Percentiles rank a stretch among this genome's conserved stretches.
Conservation (phyloP, 768 basidiomycete species). For the Amanita subjunquillea region DNA sequence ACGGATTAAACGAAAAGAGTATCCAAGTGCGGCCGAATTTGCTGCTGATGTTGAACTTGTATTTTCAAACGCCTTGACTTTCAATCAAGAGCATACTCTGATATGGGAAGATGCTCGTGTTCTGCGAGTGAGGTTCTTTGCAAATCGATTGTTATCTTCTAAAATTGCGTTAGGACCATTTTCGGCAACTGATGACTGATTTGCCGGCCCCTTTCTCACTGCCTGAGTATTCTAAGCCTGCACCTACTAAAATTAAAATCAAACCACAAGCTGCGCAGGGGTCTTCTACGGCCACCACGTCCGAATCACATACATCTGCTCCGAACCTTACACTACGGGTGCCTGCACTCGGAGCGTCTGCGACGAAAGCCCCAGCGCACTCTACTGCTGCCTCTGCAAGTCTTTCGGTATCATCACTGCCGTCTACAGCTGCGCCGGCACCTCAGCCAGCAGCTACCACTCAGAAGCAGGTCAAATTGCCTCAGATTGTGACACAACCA, state of each 20-base stretch:
- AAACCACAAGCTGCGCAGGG: constrained; percentile 37
- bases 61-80: constrained; percentile 80
- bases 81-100: constrained; percentile 77
- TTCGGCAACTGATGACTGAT: constrained; percentile 69
- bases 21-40: constrained; percentile 56
- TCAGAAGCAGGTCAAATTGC: constrained; percentile 16
- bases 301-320: constrained; percentile 12
- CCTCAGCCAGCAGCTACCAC: constrained; percentile 23
- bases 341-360: constrained; percentile 15
- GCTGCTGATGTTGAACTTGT: constrained; percentile 84
- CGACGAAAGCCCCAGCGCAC: constrained; percentile 14
- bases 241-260: constrained; percentile 60
- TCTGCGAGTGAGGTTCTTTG: constrained; percentile 41
- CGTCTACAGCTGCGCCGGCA: constrained; percentile 12
- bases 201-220: constrained; percentile 59
- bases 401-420: constrained; percentile 9
- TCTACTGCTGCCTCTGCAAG: constrained; percentile 10
- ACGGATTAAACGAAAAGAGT: constrained; percentile 74
- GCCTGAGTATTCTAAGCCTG: constrained; percentile 46
- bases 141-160: constrained; percentile 4
- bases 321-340: constrained; percentile 19
- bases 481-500: constrained; percentile 1
- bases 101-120: constrained; percentile 73
- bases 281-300: constrained; percentile 15
- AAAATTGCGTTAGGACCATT: constrained; percentile 43